Evolutionary conservation across 352 stramenopile genomes (phyloP), one percentile per base, ranked within the genome.

Genomic region (Thraustotheca clavata): DNA sequence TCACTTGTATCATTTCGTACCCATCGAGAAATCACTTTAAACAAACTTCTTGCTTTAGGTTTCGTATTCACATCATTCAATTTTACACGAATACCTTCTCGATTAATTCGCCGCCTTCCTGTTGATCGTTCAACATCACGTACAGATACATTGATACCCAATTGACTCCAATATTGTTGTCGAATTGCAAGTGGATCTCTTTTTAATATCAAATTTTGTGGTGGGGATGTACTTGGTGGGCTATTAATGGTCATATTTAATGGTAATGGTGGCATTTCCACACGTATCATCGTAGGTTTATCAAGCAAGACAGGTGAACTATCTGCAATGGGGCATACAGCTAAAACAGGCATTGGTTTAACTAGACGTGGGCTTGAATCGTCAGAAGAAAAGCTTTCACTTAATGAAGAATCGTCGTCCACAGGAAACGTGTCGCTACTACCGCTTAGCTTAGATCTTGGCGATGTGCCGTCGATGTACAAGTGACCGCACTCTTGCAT

Each of bases 121-220:
- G 80, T 91, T 34, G 79, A 86, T 52, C 87, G 86, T 67, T 92
- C 83, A 26, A 94, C 62, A 59, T 94, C 83, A 27, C 77, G 82
- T n/a, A 79, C 80, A 9, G 83, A 89, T 26, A 88, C 48, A 72
- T 75, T 91, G 35, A 94, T 80, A 31, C 86, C 86, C 9, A 94
- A 68, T 62, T 94, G 83, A 59, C 75, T 93, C 86, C 80, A 91
- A 67, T 94, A 94, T 67, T 92, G 79, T 67, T 88, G 79, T 38
- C 86, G 81, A 52, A 94, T 90, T 3, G 82, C 80, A 65, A 87
- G 87, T 22, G 79, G 88, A 69, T 94, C 86, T 59, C 86, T 86
- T 40, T 83, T 82, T 31, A 89, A 71, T 46, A 65, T 43, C 14
- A 24, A 26, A 46, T 43, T 43, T 55, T 65, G 57, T 14, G 32